A percentile compares a stretch with the other conserved stretches of the same genome.
Evolutionary conservation across 2,329 filamentous ascomycete genomes (phyloP).

Genomic region (Pseudomassariella vexata): DNA sequence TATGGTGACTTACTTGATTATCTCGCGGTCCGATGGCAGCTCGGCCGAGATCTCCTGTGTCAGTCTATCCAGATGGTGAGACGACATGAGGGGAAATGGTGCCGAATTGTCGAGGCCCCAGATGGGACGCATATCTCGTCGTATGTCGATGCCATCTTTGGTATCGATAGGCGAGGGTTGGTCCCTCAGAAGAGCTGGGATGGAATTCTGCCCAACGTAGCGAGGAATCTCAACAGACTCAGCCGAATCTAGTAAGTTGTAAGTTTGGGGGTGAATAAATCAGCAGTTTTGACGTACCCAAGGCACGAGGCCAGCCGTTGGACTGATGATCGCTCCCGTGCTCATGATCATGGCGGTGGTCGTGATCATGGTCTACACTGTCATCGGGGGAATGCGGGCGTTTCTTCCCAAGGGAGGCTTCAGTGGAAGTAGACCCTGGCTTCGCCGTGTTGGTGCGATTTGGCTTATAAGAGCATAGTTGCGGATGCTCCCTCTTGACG

Average conservation of each 20-base stretch:
- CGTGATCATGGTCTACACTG: conserved; percentile 31
- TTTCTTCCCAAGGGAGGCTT: conserved; percentile 28
- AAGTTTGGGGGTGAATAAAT: background rate
- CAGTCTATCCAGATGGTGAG: conserved; percentile 53
- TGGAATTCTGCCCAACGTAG: conserved; percentile 63
- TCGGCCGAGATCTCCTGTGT: conserved; percentile 56
- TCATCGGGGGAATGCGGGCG: conserved; percentile 37
- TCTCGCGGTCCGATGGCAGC: conserved; percentile 58
- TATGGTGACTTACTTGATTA: conserved; percentile 52
- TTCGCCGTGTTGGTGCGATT: conserved; percentile 40
- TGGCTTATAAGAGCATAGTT: conserved; percentile 62
- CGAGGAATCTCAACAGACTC: conserved; percentile 50
- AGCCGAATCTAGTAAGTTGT: conserved; percentile 35
- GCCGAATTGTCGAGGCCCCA: conserved; percentile 61
- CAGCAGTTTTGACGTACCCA: conserved; percentile 16
- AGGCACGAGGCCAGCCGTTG: conserved; percentile 23
- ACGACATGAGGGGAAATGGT: conserved; percentile 62
- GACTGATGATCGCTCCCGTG: conserved; percentile 28
- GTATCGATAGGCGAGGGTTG: conserved; percentile 49
- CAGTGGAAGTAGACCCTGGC: conserved; percentile 23
- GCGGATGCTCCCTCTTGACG: conserved; percentile 58
- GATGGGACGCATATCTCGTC: conserved; percentile 61
- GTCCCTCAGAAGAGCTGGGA: conserved; percentile 58
- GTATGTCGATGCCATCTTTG: conserved; percentile 49
- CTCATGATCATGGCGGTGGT: conserved; percentile 28